Percentiles rank a stretch among this genome's conserved stretches.
These are phyloP conservation scores for Medicago arabica DNA, from an alignment of 306 rosid species.

Conservation along the genomic window DNA sequence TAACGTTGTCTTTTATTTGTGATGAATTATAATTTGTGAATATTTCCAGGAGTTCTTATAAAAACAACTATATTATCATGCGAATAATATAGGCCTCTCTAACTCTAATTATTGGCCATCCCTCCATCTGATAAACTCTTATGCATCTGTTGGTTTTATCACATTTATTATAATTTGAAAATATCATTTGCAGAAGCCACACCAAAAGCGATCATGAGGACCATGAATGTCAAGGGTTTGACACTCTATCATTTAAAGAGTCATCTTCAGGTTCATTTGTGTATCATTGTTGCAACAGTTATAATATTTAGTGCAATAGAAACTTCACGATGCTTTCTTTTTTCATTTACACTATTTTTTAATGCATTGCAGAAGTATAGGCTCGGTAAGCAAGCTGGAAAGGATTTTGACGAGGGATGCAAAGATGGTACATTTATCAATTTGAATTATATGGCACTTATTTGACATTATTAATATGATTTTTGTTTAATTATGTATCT, in stretches of 20 bases:
- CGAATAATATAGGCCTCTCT: background rate
- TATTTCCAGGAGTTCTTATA: slow-evolving; percentile 4
- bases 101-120: slow-evolving; percentile 6
- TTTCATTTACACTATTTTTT: slow-evolving; percentile 15
- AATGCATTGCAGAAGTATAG: slow-evolving; percentile 81
- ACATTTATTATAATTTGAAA: slow-evolving; percentile 7
- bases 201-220: slow-evolving; percentile 97
- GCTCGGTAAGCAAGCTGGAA: slow-evolving; percentile 93
- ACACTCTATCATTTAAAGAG: slow-evolving; percentile 97
- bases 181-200: slow-evolving; percentile 85
- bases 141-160: background rate
- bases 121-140: slow-evolving; percentile 5
- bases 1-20: background rate
- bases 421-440: slow-evolving; percentile 74
- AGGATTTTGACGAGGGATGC: slow-evolving; percentile 78
- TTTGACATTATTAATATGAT: slow-evolving; percentile 19
- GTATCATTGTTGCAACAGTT: background rate
- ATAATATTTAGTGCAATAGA: slow-evolving; percentile 21
- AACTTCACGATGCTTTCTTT: slow-evolving; percentile 9
- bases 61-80: background rate
- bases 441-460: slow-evolving; percentile 28
- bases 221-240: slow-evolving; percentile 98
- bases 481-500: background rate
- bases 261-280: slow-evolving; percentile 80
- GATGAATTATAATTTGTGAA: slow-evolving; percentile 10